Evolutionary conservation across 208 protist species (phyloP), one percentile per base, ranked within the genome.

Genomic region (Spongospora subterranea): DNA sequence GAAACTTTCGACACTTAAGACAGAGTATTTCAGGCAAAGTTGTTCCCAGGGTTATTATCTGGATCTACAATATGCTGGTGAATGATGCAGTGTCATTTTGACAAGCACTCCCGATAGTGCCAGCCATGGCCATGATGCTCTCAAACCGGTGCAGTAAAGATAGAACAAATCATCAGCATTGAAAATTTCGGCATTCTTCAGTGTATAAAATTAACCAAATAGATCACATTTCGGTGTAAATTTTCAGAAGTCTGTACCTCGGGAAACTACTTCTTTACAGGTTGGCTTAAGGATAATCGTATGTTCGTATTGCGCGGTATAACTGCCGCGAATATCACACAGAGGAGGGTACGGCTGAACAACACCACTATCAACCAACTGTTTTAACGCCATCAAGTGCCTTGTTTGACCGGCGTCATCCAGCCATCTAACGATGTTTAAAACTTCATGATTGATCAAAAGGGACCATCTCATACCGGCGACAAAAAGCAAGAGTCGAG

Each of bases 401-500:
- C 95, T 94, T 60, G 97, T 97, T 46, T 96, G 94, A 89, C 98
- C 98, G 29, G 96, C 92, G 64, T 96, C 94, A 90, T 99, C 98
- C 0, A 99, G 95, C 96, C 97, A 99, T 93, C 88, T 60, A 60
- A 29, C 6, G 50, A 60, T 24, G 24, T 60, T 24, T 60, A 60
- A 29, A 29, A 60, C 13, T 60, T 24, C 50, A 60, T 29, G 50
- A 6, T 24, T 60, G 6, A 60, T 60, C 50, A 60, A 60, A 60
- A 29, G 50, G 24, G 6, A 60, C 24, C 6, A 60, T 88, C n/a
- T n/a, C n/a, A n/a, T 89, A 94, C 45, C 99, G 98, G 13, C 97
- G 94, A 94, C 97, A 98, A 94, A 99, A 99, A 43, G 98, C 97
- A 32, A 99, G 95, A 45, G 98, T 99, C 90, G 95, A 95, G 95